Percentiles rank a stretch among this genome's conserved stretches.
Conservation (phyloP, 73 alveolate genomes). For the Paramecium biaurelia region DNA sequence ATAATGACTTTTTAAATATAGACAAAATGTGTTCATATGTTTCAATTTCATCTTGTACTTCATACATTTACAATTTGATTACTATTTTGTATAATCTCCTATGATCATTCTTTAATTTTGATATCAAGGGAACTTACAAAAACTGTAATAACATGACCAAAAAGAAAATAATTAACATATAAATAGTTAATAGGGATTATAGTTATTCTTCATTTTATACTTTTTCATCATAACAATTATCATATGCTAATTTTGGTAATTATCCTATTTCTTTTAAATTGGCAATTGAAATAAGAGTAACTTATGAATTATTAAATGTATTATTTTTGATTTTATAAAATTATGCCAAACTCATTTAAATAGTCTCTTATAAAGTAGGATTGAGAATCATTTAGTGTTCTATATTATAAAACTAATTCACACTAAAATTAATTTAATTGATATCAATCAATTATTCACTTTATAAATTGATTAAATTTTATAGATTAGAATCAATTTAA, state of each 20-base stretch:
- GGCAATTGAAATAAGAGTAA: not conserved
- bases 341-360: not conserved
- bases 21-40: not conserved
- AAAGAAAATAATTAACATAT: not conserved
- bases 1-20: not conserved
- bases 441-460: not conserved
- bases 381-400: not conserved
- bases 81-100: not conserved
- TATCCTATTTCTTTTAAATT: constrained; percentile 14
- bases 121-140: not conserved
- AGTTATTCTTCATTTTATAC: not conserved
- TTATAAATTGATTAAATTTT: not conserved
- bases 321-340: constrained; percentile 10
- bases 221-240: not conserved
- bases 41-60: constrained; percentile 14
- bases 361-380: not conserved
- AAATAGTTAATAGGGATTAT: not conserved
- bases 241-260: not conserved
- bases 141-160: not conserved
- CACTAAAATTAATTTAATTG: not conserved
- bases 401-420: not conserved
- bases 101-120: not conserved
- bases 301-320: not conserved
- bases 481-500: not conserved
- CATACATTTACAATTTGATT: not conserved